Base-by-base conservation (phyloP, 805 yeast genomes). In the Ogataea philodendri region DNA sequence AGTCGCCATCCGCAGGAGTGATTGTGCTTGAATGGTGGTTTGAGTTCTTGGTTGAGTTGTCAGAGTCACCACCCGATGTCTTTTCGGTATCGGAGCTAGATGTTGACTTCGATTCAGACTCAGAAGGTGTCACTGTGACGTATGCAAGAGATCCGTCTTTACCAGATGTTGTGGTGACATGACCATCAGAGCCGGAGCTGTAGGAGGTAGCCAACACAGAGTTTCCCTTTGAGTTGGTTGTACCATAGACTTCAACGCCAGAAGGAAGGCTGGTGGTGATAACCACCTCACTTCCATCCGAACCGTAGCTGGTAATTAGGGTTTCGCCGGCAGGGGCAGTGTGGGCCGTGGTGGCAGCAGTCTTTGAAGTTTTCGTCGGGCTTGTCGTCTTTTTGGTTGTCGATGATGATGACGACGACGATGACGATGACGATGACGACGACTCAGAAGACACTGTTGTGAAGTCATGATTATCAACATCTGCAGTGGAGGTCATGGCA, bases 191-290 rank as follows among this genome's bases (percentile, higher is more conserved):
- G 15, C 23, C 31, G 9, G 31, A 15, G 37, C 22, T 15, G 15
- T 13, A 22, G 9, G 31, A 33, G 16, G 37, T 34, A 24, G 32
- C 13, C 20, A 34, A 16, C 9, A 27, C 23, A 4, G 27, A n/a
- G 18, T 22, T 25, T 15, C 32, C 37, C 10, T 9, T 15, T 4
- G 25, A 15, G 15, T 27, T 18, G 15, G 28, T 34, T 20, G 37
- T 32, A n/a, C 7, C 17, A 15, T 20, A 26, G n/a, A 21, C 30
- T 7, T 14, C 21, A 6, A 32, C 36, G 11, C 36, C 30, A 9
- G 36, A 26, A 10, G 30, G 21, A 4, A 32, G 30, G 9, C 30
- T 15, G 20, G 36, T 32, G 26, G 36, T 26, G 13, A 33, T n/a
- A 14, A 33, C 19, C n/a, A 26, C 13, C 21, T 31, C 22, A 3